Conservation (phyloP, 1,284 basidiomycete genomes). For the Cutaneotrichosporon cavernicola region DNA sequence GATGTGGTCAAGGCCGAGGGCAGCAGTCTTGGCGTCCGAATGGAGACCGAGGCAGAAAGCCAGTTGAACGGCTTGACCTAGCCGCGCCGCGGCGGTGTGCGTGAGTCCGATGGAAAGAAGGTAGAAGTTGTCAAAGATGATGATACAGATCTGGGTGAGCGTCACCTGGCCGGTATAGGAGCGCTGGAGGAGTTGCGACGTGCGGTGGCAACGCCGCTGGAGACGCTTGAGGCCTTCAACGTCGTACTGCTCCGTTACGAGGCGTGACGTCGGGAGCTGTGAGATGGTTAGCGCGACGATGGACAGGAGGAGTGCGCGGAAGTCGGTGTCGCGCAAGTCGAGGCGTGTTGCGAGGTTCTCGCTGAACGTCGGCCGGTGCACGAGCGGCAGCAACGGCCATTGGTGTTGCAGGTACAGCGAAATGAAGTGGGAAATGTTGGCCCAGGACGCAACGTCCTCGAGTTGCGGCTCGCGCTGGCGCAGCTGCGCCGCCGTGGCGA, state of each 20-base stretch:
- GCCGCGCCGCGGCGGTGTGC: conserved; percentile 45
- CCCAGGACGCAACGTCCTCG: conserved; percentile 50
- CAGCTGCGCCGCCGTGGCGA: conserved; percentile 2
- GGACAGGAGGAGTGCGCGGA: conserved; percentile 49
- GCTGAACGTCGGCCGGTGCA: conserved; percentile 52
- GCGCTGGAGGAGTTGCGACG: conserved; percentile 45
- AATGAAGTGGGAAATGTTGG: conserved; percentile 50
- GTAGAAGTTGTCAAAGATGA: conserved; percentile 53
- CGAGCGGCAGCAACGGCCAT: conserved; percentile 49
- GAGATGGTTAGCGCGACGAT: conserved; percentile 53
- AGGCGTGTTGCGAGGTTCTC: conserved; percentile 47
- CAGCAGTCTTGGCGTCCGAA: conserved; percentile 43
- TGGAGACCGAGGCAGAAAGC: conserved; percentile 50
- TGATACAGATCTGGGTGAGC: conserved; percentile 48
- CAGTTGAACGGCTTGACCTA: conserved; percentile 50
- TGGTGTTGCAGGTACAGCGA: conserved; percentile 51
- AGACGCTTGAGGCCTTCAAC: conserved; percentile 50
- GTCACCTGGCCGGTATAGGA: conserved; percentile 47
- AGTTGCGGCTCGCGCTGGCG: conserved; percentile 37
- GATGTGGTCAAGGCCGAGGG: conserved; percentile 44
- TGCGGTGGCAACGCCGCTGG: conserved; percentile 48
- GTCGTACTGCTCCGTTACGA: conserved; percentile 47
- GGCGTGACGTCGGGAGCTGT: conserved; percentile 47
- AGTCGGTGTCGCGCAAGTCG: conserved; percentile 49
- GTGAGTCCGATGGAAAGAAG: conserved; percentile 47